phyloP scores from a whole-genome alignment of 768 basidiomycete genomes.

The Mycena galericulata region DNA sequence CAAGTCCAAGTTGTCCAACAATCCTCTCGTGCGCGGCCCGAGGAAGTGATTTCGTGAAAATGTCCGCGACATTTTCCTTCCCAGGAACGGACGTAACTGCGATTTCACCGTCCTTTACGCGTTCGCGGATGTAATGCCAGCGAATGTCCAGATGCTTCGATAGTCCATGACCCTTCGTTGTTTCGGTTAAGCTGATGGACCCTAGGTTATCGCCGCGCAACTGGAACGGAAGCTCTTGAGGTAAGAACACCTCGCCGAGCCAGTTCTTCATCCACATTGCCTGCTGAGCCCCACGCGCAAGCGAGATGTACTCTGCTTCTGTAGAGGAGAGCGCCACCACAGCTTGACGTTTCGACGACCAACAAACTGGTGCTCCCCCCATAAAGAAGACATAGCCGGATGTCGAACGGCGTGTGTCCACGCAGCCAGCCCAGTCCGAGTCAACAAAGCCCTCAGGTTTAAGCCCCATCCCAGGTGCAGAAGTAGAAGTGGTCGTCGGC shows the following conservation, averaged over 20 bases:
- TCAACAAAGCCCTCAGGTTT: constrained; percentile 40
- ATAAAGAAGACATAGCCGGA: constrained; percentile 47
- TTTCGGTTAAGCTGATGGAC: neutral
- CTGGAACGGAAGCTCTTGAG: neutral
- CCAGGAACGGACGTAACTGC: neutral
- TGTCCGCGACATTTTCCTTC: neutral
- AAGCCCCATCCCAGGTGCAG: neutral
- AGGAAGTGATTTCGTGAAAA: neutral
- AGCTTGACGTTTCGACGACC: constrained; percentile 47
- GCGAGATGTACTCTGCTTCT: constrained; percentile 30
- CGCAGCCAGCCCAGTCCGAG: constrained; percentile 45
- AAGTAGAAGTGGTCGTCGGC: neutral
- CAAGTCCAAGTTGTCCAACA: neutral
- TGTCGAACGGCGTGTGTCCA: constrained; percentile 38
- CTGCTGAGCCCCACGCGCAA: constrained; percentile 7
- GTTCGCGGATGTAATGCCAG: neutral
- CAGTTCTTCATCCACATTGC: neutral
- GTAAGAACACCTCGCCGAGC: neutral
- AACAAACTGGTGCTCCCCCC: constrained; percentile 42
- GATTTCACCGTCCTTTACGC: neutral
- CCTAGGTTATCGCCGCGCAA: neutral
- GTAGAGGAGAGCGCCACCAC: constrained; percentile 25
- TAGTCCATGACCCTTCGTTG: neutral
- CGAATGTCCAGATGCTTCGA: neutral
- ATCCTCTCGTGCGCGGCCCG: neutral